These are phyloP conservation scores for Trichopus zeylanicus DNA, from an alignment of 116 monocot species.

Conservation along the genomic window DNA sequence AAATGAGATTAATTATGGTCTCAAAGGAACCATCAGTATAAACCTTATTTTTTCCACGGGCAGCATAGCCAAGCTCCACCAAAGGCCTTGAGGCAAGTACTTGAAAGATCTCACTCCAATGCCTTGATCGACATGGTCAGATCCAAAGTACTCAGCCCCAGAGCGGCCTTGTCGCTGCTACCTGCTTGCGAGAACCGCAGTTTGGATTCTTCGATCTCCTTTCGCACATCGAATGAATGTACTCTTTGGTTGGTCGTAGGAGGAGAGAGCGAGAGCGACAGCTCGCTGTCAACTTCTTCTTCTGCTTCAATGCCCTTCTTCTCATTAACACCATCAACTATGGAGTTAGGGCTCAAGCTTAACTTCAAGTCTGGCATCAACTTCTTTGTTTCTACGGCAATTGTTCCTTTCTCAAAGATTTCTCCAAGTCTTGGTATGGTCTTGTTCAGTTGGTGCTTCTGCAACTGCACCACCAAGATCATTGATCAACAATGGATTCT, in stretches of 20 bases:
- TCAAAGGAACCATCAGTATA: not conserved
- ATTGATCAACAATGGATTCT: not conserved
- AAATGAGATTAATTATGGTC: not conserved
- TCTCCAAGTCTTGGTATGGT: not conserved
- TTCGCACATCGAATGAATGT: not conserved
- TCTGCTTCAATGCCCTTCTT: constrained; percentile 5
- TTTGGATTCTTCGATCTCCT: not conserved
- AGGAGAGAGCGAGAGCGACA: constrained; percentile 69
- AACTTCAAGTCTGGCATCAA: constrained; percentile 39
- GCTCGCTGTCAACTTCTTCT: constrained; percentile 28
- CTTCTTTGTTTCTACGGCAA: constrained; percentile 13
- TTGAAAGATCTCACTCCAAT: constrained; percentile 99
- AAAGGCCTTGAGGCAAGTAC: constrained; percentile 49
- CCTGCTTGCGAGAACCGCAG: constrained; percentile 20
- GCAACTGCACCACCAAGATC: not conserved
- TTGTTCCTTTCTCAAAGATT: constrained; percentile 11
- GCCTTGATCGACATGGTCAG: constrained; percentile 97
- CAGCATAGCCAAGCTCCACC: not conserved
- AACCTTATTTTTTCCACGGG: constrained; percentile 1
- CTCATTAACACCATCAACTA: not conserved
- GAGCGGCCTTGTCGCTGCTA: constrained; percentile 15
- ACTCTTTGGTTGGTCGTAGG: constrained; percentile 14
- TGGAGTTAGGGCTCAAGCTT: constrained; percentile 23
- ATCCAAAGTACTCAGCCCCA: constrained; percentile 88
- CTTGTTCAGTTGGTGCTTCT: constrained; percentile 10